phyloP scores from a whole-genome alignment of 2,329 filamentous ascomycete species.

The Shiraia bambusicola region DNA sequence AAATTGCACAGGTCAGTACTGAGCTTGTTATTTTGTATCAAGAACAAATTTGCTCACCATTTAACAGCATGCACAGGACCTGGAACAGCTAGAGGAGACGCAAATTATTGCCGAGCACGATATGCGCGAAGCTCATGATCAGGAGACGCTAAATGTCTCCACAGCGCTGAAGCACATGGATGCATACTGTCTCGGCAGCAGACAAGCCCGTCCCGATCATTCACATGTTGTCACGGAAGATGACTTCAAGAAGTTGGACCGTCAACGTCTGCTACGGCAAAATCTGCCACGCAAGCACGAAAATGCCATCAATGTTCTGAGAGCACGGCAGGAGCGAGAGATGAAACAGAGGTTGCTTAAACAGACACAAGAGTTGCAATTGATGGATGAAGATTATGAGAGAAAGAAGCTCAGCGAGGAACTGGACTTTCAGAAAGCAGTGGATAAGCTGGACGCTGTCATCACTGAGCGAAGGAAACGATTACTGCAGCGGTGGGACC shows the following conservation, averaged over 20 bases:
- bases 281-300: slow-evolving; percentile 47
- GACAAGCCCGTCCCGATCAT: slow-evolving; percentile 21
- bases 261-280: slow-evolving; percentile 41
- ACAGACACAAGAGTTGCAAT: slow-evolving; percentile 45
- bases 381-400: slow-evolving; percentile 37
- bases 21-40: not conserved
- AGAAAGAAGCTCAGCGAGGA: slow-evolving; percentile 40
- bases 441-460: slow-evolving; percentile 35
- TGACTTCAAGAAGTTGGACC: slow-evolving; percentile 47
- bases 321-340: slow-evolving; percentile 48
- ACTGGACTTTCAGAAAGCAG: slow-evolving; percentile 35
- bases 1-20: slow-evolving; percentile 31
- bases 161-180: slow-evolving; percentile 53
- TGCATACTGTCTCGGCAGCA: slow-evolving; percentile 48
- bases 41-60: slow-evolving; percentile 22
- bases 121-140: slow-evolving; percentile 44
- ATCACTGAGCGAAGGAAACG: slow-evolving; percentile 37
- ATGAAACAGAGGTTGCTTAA: slow-evolving; percentile 39
- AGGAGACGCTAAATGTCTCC: slow-evolving; percentile 47
- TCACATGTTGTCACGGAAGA: slow-evolving; percentile 47
- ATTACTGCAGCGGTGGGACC: slow-evolving; percentile 42
- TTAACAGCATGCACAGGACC: slow-evolving; percentile 39
- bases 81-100: slow-evolving; percentile 48
- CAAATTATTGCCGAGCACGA: slow-evolving; percentile 49
- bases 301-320: slow-evolving; percentile 50